Evolutionary conservation across 495 filamentous ascomycete species (phyloP).

Genomic region (Friedmanniomyces simplex): DNA sequence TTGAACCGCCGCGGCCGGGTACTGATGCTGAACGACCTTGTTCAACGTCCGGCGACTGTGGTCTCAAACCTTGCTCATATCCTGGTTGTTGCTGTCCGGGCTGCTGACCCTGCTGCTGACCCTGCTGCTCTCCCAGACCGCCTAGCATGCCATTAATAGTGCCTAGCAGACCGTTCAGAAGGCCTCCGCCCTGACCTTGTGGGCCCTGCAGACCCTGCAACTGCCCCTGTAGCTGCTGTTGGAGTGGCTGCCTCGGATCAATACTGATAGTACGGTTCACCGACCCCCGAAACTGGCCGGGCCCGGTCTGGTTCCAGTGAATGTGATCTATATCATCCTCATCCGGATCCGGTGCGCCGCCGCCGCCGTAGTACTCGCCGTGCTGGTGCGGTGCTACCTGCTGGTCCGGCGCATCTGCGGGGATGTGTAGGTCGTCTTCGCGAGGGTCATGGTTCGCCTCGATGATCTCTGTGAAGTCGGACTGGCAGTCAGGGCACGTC

Average conservation of each 20-base stretch:
- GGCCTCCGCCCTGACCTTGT: neutral
- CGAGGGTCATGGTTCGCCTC: slow-evolving; percentile 35
- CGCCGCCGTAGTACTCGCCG: slow-evolving; percentile 26
- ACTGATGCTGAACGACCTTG: neutral
- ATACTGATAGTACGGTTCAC: slow-evolving; percentile 2
- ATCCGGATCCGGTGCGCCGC: slow-evolving; percentile 31
- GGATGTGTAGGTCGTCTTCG: slow-evolving; percentile 12
- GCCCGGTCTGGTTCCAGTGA: slow-evolving; percentile 24
- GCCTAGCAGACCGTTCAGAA: neutral
- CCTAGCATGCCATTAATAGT: neutral
- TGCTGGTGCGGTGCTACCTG: slow-evolving; percentile 20
- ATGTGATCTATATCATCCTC: slow-evolving; percentile 33
- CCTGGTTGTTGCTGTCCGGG: slow-evolving; percentile 1
- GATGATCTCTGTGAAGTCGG: slow-evolving; percentile 73
- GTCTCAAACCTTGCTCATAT: neutral
- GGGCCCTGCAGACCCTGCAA: neutral
- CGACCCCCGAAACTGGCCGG: neutral
- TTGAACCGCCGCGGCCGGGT: neutral
- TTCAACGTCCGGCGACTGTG: neutral
- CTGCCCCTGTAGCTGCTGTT: slow-evolving; percentile 4
- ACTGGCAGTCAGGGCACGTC: slow-evolving; percentile 62
- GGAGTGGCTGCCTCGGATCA: neutral
- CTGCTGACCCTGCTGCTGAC: neutral
- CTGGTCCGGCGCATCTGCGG: slow-evolving; percentile 18
- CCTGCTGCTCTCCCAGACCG: neutral